Conservation (phyloP, 2,329 filamentous ascomycete genomes). For the Purpureocillium takamizusanense region DNA sequence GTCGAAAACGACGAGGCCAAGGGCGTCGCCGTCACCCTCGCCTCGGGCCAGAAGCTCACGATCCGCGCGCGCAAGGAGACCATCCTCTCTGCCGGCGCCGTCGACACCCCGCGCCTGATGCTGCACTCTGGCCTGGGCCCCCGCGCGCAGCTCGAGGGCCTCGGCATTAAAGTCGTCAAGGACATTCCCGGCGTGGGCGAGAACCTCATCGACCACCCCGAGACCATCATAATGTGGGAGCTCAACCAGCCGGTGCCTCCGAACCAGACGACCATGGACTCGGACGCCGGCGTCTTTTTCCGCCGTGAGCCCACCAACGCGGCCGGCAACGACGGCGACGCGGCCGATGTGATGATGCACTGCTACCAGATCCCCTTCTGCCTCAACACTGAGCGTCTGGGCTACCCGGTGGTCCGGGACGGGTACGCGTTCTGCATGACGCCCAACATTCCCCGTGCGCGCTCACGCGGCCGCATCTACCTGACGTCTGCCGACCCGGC, state of each 20-base stretch:
- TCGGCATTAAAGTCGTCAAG: slow-evolving; percentile 45
- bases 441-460: slow-evolving; percentile 78
- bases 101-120: slow-evolving; percentile 67
- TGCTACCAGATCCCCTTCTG: slow-evolving; percentile 94
- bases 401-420: slow-evolving; percentile 54
- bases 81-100: slow-evolving; percentile 69
- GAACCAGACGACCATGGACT: slow-evolving; percentile 86
- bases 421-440: slow-evolving; percentile 90
- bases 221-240: slow-evolving; percentile 61
- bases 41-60: slow-evolving; percentile 41
- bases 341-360: slow-evolving; percentile 90
- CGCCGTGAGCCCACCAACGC: slow-evolving; percentile 68
- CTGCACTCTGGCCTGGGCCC: slow-evolving; percentile 50
- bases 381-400: slow-evolving; percentile 73
- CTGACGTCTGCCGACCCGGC: slow-evolving; percentile 65
- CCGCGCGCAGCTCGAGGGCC: slow-evolving; percentile 39
- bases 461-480: slow-evolving; percentile 68
- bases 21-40: slow-evolving; percentile 59
- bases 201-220: slow-evolving; percentile 52
- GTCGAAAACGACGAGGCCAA: slow-evolving; percentile 60
- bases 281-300: slow-evolving; percentile 80
- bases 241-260: slow-evolving; percentile 66
- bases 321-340: slow-evolving; percentile 57
- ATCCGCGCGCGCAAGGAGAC: slow-evolving; percentile 66
- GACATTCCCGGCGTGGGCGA: slow-evolving; percentile 52